phyloP scores from a whole-genome alignment of 495 filamentous ascomycete genomes.

The Aspergillus hancockii region DNA sequence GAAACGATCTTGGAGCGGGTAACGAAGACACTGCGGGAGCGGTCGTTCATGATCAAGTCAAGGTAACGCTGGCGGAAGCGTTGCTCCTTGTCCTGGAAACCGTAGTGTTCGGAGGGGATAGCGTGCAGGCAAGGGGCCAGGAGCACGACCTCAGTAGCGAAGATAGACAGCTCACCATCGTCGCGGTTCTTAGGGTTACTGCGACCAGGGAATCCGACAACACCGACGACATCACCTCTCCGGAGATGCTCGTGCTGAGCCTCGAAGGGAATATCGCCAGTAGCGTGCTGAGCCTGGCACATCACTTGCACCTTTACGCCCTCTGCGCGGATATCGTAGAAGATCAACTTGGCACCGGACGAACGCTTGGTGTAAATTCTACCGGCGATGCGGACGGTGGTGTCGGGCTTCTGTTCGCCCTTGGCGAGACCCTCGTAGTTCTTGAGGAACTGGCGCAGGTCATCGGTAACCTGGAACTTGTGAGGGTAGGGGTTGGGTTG shows the following conservation, averaged over 20 bases:
- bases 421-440: constrained; percentile 76
- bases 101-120: constrained; percentile 88
- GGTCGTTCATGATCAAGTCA: constrained; percentile 94
- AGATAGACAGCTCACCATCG: constrained; percentile 90
- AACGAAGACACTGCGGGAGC: constrained; percentile 74
- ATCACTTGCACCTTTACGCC: constrained; percentile 87
- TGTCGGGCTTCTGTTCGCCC: constrained; percentile 76
- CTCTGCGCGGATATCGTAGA: constrained; percentile 89
- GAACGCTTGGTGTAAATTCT: constrained; percentile 88
- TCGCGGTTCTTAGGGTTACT: constrained; percentile 86
- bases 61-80: constrained; percentile 89
- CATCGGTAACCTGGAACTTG: constrained; percentile 88
- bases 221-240: constrained; percentile 87
- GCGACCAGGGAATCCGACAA: constrained; percentile 85
- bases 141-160: constrained; percentile 80
- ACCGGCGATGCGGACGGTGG: constrained; percentile 71
- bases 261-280: constrained; percentile 65
- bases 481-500: constrained; percentile 91
- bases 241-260: constrained; percentile 88
- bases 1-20: constrained; percentile 81
- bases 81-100: constrained; percentile 93
- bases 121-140: constrained; percentile 92
- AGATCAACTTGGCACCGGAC: constrained; percentile 81
- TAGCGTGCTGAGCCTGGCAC: constrained; percentile 76
- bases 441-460: constrained; percentile 73